Base-by-base conservation (phyloP, 371 early-diverging fungal species). In the Zopfochytrium polystomum region DNA sequence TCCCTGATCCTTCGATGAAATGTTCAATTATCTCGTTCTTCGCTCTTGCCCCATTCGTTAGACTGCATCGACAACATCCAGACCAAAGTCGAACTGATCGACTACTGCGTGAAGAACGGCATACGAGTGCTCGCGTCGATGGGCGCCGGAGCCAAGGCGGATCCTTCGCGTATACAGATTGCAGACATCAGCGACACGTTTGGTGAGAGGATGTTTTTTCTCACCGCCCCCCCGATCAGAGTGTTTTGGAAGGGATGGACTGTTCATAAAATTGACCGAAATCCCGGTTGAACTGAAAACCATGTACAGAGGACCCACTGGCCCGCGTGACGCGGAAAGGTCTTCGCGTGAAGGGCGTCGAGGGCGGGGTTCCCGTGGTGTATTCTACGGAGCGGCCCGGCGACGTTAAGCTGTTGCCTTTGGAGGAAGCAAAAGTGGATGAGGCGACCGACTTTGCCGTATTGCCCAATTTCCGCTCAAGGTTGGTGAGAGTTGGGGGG, bases 1-100 rank as follows among this genome's bases (percentile, higher is more conserved):
- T n/a, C n/a, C 13, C 26, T 13, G 49, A 0, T 56, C 56, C 29
- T 18, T n/a, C n/a, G n/a, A n/a, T 57, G 25, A n/a, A n/a, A n/a
- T n/a, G n/a, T n/a, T n/a, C n/a, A n/a, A 38, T 38, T 38, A 11
- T 18, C 18, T 7, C 38, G 7, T 38, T 38, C 18, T 18, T 38
- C 11, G 11, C 38, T 11, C 7, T 38, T 18, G 38, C 7, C 38
- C 38, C 38, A 18, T n/a, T n/a, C 2, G 29, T 3, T 52, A 70
- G 95, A 95, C 62, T 91, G 91, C 58, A 93, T 96, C 62, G 97
- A 95, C 73, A 93, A 96, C 66, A 88, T 95, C 66, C 84, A 91
- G 51, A 95, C 95, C 6, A 96, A 96, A 66, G 58, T 92, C 50
- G 90, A 90, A 11, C 75, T 96, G 60, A 83, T 96, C 52, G 78